Percentiles rank a stretch among this genome's conserved stretches.
Evolutionary conservation across 495 filamentous ascomycete genomes (phyloP).

Genomic region (Penicillium canescens): DNA sequence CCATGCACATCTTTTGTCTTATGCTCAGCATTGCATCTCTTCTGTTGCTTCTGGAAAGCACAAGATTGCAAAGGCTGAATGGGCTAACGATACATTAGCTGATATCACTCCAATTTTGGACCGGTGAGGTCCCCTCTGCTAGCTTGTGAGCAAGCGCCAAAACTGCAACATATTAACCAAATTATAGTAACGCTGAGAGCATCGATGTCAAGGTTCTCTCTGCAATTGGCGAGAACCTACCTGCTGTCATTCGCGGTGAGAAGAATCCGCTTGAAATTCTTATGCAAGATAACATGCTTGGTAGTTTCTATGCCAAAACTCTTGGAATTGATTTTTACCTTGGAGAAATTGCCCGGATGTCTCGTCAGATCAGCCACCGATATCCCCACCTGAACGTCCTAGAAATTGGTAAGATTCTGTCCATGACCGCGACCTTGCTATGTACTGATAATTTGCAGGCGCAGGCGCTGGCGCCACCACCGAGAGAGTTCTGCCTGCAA

Average conservation of each 20-base stretch:
- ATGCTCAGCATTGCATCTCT: conserved; percentile 10
- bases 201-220: conserved; percentile 27
- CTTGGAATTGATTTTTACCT: conserved; percentile 12
- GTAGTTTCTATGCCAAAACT: conserved; percentile 36
- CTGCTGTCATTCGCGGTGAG: conserved; percentile 38
- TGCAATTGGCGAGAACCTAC: conserved; percentile 37
- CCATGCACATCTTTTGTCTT: conserved; percentile 16
- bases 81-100: conserved; percentile 33
- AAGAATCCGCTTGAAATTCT: conserved; percentile 42
- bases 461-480: conserved; percentile 46
- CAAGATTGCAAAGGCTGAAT: conserved; percentile 23
- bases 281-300: conserved; percentile 38
- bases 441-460: conserved; percentile 11
- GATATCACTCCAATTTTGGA: conserved; percentile 33
- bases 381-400: conserved; percentile 34
- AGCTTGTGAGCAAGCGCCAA: too few relatives aligned
- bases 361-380: conserved; percentile 33
- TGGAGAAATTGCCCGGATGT: conserved; percentile 19
- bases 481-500: conserved; percentile 21
- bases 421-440: too few relatives aligned
- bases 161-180: neutral
- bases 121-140: conserved; percentile 6
- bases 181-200: conserved; percentile 11
- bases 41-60: conserved; percentile 14
- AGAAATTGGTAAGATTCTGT: conserved; percentile 30